phyloP scores from a whole-genome alignment of 768 basidiomycete species.

The Cantharellus cinnabarinus region DNA sequence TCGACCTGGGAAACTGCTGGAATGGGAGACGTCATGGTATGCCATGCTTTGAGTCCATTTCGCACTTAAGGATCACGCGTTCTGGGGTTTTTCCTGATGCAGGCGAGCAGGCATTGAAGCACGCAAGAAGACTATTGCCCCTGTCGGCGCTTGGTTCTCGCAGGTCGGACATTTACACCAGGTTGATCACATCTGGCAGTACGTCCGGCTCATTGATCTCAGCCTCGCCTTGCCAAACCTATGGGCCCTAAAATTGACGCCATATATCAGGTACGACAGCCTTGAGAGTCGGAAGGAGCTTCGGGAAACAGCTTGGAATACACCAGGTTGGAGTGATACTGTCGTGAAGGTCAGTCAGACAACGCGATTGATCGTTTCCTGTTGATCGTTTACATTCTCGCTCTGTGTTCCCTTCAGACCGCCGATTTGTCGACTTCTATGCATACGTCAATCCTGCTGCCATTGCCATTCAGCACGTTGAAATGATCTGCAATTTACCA shows the following conservation, averaged over 20 bases:
- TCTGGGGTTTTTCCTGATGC: neutral
- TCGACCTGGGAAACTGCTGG: slow-evolving; percentile 72
- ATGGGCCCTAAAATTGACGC: neutral
- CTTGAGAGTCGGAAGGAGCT: slow-evolving; percentile 65
- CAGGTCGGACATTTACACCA: slow-evolving; percentile 49
- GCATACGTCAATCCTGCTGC: slow-evolving; percentile 68
- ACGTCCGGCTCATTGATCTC: slow-evolving; percentile 37
- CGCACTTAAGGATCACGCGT: neutral
- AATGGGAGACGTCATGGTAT: slow-evolving; percentile 90
- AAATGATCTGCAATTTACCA: neutral
- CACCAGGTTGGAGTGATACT: slow-evolving; percentile 90
- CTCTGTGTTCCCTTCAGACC: slow-evolving; percentile 34
- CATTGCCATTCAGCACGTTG: slow-evolving; percentile 68
- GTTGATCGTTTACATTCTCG: neutral
- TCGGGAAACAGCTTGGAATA: slow-evolving; percentile 80
- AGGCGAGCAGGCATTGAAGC: slow-evolving; percentile 94
- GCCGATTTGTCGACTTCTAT: slow-evolving; percentile 68
- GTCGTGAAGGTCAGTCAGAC: slow-evolving; percentile 52
- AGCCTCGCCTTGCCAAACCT: neutral
- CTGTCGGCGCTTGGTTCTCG: slow-evolving; percentile 83
- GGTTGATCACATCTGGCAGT: slow-evolving; percentile 97
- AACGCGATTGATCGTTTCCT: neutral
- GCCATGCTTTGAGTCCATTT: neutral
- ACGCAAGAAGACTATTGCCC: slow-evolving; percentile 64
- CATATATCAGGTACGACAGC: slow-evolving; percentile 23